Conservation (phyloP, 176 grass and related monocot genomes). For the Dendrocalamus sinicus region DNA sequence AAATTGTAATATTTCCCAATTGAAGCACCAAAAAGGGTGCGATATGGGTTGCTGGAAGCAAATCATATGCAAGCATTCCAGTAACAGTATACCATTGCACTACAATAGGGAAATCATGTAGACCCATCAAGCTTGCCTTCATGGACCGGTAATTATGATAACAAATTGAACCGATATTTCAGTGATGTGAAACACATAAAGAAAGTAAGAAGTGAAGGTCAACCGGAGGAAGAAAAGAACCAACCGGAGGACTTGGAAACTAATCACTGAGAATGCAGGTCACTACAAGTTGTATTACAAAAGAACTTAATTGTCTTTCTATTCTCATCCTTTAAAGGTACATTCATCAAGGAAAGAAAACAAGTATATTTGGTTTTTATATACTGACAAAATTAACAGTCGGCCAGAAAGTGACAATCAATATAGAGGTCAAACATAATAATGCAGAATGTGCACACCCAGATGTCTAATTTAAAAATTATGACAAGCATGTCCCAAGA, state of each 20-base stretch:
- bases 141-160: not conserved
- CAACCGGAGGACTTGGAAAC: no score
- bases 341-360: not conserved
- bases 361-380: constrained; percentile 9
- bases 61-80: not conserved
- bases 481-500: not conserved
- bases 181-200: not conserved
- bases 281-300: no score
- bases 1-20: not conserved
- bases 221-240: not conserved
- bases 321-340: no score
- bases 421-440: constrained; percentile 5
- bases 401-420: not conserved
- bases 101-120: not conserved
- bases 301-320: no score
- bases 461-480: constrained; percentile 16
- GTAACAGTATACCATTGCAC: not conserved
- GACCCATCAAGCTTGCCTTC: not conserved
- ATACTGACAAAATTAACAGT: not conserved
- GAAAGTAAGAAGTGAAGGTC: not conserved
- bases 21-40: not conserved
- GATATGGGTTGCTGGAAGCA: not conserved
- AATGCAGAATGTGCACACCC: not conserved
- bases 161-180: not conserved
- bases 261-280: no score